Conservation (phyloP, 345 rosid genomes). For the Eucalyptus globulus region DNA sequence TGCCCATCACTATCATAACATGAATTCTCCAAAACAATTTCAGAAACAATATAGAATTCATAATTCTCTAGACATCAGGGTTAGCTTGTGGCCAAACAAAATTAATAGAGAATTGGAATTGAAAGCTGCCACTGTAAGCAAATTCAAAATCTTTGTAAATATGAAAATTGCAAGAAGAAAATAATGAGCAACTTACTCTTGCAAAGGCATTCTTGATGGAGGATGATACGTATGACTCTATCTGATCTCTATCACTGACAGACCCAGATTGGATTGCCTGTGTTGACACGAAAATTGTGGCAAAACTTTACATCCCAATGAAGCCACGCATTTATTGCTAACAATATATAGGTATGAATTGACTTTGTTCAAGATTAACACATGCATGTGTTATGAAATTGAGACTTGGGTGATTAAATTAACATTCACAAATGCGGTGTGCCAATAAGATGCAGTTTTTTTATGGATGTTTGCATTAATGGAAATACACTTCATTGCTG, state of each 20-base stretch:
- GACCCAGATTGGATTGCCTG: conserved; percentile 60
- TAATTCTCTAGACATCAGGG: not conserved
- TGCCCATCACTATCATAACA: not conserved
- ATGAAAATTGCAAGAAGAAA: not conserved
- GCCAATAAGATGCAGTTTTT: not conserved
- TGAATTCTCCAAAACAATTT: not conserved
- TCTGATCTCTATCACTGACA: conserved; percentile 64
- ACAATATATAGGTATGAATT: not conserved
- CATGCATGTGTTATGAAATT: not conserved
- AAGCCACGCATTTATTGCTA: not conserved
- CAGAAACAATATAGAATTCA: not conserved
- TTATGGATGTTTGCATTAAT: not conserved
- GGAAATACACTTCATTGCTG: not conserved
- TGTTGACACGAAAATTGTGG: not conserved
- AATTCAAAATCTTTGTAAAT: not conserved
- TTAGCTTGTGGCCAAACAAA: not conserved
- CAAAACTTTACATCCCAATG: not conserved
- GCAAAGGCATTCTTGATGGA: conserved; percentile 74
- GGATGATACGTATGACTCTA: conserved; percentile 70
- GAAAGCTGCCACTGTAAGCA: not conserved
- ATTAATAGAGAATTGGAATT: not conserved
- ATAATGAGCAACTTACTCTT: conserved; percentile 40
- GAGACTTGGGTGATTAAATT: not conserved
- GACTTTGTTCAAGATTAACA: not conserved
- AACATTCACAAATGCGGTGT: not conserved